Evolutionary conservation across 2,329 filamentous ascomycete species (phyloP).

Genomic region (Aspergillus nomiae): DNA sequence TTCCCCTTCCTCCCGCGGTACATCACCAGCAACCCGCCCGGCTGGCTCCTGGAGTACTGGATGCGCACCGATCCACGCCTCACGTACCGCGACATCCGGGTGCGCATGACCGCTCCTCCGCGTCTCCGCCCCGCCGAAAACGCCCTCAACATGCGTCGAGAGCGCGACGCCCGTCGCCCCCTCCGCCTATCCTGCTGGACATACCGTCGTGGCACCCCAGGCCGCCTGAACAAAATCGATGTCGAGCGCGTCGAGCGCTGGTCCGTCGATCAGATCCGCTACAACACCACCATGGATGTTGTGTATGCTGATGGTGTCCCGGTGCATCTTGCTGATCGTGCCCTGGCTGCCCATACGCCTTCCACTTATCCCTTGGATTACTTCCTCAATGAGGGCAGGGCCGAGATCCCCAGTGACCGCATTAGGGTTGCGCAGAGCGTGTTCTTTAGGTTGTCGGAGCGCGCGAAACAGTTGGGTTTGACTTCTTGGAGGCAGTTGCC

Average conservation of each 20-base stretch:
- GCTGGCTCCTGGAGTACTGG: slow-evolving; percentile 36
- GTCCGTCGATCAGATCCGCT: slow-evolving; percentile 24
- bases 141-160: slow-evolving; percentile 30
- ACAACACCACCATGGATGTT: slow-evolving; percentile 31
- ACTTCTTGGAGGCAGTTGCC: slow-evolving; percentile 24
- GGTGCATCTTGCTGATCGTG: slow-evolving; percentile 19
- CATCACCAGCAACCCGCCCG: slow-evolving; percentile 26
- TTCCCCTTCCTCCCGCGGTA: slow-evolving; percentile 32
- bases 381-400: slow-evolving; percentile 19
- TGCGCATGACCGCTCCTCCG: slow-evolving; percentile 26
- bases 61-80: slow-evolving; percentile 29
- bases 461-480: slow-evolving; percentile 10
- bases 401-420: slow-evolving; percentile 18
- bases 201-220: slow-evolving; percentile 18
- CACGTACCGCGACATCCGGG: slow-evolving; percentile 31
- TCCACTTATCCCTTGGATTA: slow-evolving; percentile 19
- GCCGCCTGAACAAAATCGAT: slow-evolving; percentile 19
- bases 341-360: slow-evolving; percentile 8
- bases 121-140: slow-evolving; percentile 24
- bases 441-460: slow-evolving; percentile 19
- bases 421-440: slow-evolving; percentile 16
- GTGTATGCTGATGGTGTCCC: slow-evolving; percentile 13
- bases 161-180: slow-evolving; percentile 27
- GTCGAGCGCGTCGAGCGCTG: slow-evolving; percentile 30
- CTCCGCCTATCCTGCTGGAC: slow-evolving; percentile 31